phyloP scores from a whole-genome alignment of 2,329 filamentous ascomycete genomes.

The Sordariomycetes sp. region DNA sequence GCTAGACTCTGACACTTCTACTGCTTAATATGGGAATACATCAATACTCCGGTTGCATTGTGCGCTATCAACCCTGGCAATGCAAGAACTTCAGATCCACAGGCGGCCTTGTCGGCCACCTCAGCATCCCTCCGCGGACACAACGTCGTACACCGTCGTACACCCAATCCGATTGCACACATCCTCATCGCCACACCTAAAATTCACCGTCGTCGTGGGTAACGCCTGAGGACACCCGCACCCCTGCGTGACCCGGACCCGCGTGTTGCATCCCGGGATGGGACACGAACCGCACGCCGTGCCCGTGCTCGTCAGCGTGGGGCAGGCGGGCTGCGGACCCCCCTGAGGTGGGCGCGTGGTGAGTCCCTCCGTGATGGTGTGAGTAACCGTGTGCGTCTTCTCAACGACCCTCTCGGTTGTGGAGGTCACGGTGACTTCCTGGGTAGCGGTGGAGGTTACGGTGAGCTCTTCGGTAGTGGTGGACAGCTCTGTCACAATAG shows the following conservation, averaged over 20 bases:
- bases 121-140: not conserved
- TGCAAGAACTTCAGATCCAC: not conserved
- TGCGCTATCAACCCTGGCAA: too few species aligned
- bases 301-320: not conserved
- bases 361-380: not conserved
- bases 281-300: conserved; percentile 1
- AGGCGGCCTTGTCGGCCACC: not conserved
- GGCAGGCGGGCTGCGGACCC: not conserved
- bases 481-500: not conserved
- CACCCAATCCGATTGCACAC: conserved; percentile 2
- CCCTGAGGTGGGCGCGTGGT: not conserved
- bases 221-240: not conserved
- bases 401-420: not conserved
- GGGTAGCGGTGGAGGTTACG: not conserved
- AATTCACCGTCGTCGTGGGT: not conserved
- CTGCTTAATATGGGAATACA: too few species aligned
- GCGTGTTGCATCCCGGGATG: not conserved
- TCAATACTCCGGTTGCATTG: too few species aligned
- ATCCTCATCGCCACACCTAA: not conserved
- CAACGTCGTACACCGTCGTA: not conserved
- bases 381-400: not conserved
- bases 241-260: not conserved
- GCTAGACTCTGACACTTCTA: too few species aligned
- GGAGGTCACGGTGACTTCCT: not conserved
- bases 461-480: not conserved